Base-by-base conservation (phyloP, 495 filamentous ascomycete genomes). In the Penicillium flavigenum region DNA sequence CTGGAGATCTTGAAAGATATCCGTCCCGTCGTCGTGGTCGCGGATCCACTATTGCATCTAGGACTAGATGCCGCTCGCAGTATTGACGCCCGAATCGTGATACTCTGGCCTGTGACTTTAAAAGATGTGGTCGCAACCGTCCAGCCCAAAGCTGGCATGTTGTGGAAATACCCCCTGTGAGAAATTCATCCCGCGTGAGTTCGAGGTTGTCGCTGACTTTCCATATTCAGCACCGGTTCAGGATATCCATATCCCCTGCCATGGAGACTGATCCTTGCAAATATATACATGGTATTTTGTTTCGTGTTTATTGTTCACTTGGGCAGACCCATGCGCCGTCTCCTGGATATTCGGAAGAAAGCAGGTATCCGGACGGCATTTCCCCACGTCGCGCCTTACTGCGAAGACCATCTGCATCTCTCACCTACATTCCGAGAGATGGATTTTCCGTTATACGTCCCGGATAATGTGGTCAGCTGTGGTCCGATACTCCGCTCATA, bases 21-120 rank as follows among this genome's bases (percentile, higher is more conserved):
- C 0, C 54, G 72, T 17, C 78, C 82, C 4, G 61, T 68, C 12
- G 57, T 82, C 14, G 68, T 80, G 9, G 77, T 79, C 9, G 70
- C 78, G 42, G 79, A 84, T 56, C 78, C 79, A 5, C 72, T 79
- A 14, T 75, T 85, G 34, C 70, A 76, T 14, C 76, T 79, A 19
- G 81, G 74, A 0, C 56, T 79, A 12, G 81, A 82, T 49, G 81
- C 79, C 6, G 65, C n/a, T 61, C 75, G 71, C 52, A 71, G 65
- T 34, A 59, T 54, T 22, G 64, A 63, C 56, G 59, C 36, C 54
- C 68, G 63, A 59, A 68, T 63, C 24, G 63, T 53, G 55, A 66
- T 57, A 48, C 73, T 55, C 41, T 79, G 58, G 71, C 74, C 54
- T 64, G 77, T 46, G 67, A 77, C 47, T 51, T 53, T 77, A 1